Evolutionary conservation across 2,329 filamentous ascomycete species (phyloP).

Genomic region (Sarocladiaceae sp.): DNA sequence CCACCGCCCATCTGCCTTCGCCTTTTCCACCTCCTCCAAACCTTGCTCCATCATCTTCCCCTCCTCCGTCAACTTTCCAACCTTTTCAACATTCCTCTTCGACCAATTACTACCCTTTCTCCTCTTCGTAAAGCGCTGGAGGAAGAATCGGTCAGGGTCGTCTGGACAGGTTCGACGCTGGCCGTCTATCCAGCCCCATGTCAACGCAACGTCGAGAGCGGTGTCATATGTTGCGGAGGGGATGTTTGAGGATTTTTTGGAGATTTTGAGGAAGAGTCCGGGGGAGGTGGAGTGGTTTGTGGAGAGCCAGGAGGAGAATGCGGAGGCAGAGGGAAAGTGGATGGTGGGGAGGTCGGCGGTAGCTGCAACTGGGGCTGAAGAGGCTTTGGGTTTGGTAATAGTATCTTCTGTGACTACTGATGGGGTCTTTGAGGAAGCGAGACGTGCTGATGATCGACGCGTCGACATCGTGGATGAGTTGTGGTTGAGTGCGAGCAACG

Average conservation of each 20-base stretch:
- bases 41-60: slow-evolving; percentile 47
- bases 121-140: slow-evolving; percentile 56
- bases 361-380: not conserved
- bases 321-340: slow-evolving; percentile 22
- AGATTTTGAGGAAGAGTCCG: slow-evolving; percentile 44
- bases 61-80: slow-evolving; percentile 36
- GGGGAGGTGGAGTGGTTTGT: slow-evolving; percentile 24
- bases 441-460: not conserved
- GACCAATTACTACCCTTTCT: slow-evolving; percentile 54
- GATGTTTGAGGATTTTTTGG: slow-evolving; percentile 41
- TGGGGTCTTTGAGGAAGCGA: not conserved
- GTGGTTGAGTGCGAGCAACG: not conserved
- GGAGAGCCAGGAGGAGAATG: slow-evolving; percentile 36
- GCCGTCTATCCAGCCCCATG: slow-evolving; percentile 61
- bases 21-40: slow-evolving; percentile 45
- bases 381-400: not conserved
- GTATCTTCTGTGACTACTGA: no score
- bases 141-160: slow-evolving; percentile 40
- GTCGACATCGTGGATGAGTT: not conserved
- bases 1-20: slow-evolving; percentile 55
- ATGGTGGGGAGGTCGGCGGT: slow-evolving; percentile 1
- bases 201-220: slow-evolving; percentile 53
- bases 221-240: slow-evolving; percentile 42
- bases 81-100: slow-evolving; percentile 51
- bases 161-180: slow-evolving; percentile 33